phyloP scores from a whole-genome alignment of 2,329 filamentous ascomycete genomes.

The Cercospora nicotianae region DNA sequence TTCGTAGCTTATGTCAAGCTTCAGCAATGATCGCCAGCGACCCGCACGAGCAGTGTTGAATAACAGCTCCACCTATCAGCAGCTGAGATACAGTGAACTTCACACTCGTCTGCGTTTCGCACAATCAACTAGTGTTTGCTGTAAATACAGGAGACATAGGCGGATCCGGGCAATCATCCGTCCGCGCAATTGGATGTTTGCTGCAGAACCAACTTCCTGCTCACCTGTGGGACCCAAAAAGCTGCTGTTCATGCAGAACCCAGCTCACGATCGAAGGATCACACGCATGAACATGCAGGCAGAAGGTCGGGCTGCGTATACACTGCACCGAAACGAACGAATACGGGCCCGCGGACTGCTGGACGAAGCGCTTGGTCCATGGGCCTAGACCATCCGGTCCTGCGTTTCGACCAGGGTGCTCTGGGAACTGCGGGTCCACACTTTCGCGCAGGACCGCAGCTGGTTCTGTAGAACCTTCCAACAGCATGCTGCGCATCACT shows the following conservation, averaged over 20 bases:
- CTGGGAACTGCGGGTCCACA: not conserved
- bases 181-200: not conserved
- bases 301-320: not conserved
- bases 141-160: not conserved
- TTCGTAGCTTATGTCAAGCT: not conserved
- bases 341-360: not conserved
- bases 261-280: not conserved
- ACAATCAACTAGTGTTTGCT: not conserved
- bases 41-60: not conserved
- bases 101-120: not conserved
- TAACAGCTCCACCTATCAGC: not conserved
- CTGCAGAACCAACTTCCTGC: not conserved
- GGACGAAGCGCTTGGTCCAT: slow-evolving; percentile 1
- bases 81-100: not conserved
- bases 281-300: not conserved
- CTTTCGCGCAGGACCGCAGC: not conserved
- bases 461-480: slow-evolving; percentile 3
- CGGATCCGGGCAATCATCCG: not conserved
- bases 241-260: not conserved
- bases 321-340: not conserved
- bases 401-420: slow-evolving; percentile 1
- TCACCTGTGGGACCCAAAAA: not conserved
- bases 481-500: not conserved
- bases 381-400: not conserved
- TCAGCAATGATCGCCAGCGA: not conserved